These are phyloP conservation scores for Boletus barrowsii DNA, from an alignment of 768 basidiomycete species.

Conservation along the genomic window DNA sequence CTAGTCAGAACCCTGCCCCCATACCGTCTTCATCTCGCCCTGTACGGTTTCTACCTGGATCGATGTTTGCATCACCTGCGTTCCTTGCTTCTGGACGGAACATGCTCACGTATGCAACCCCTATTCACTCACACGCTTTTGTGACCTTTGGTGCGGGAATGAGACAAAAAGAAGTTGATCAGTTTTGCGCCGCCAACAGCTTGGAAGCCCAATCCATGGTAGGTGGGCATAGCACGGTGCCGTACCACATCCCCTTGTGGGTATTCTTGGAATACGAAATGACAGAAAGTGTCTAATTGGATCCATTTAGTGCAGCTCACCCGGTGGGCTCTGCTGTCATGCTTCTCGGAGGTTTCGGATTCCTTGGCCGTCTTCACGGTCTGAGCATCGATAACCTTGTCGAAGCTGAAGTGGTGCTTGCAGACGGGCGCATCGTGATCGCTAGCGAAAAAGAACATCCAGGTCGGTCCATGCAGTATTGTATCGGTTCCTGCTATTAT, in stretches of 20 bases:
- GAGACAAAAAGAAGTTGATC: slow-evolving; percentile 81
- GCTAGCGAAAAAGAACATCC: slow-evolving; percentile 70
- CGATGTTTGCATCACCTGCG: slow-evolving; percentile 34
- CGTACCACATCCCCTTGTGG: slow-evolving; percentile 81
- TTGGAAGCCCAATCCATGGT: slow-evolving; percentile 55
- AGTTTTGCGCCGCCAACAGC: slow-evolving; percentile 65
- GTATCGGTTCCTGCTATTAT: neutral
- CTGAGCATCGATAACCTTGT: slow-evolving; percentile 88
- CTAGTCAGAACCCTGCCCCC: slow-evolving; percentile 26
- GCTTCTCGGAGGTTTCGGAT: slow-evolving; percentile 87
- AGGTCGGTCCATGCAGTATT: slow-evolving; percentile 39
- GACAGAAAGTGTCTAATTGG: slow-evolving; percentile 5
- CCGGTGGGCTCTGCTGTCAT: slow-evolving; percentile 78
- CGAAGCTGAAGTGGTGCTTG: slow-evolving; percentile 88
- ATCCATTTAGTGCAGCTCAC: slow-evolving; percentile 60
- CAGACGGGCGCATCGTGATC: slow-evolving; percentile 82
- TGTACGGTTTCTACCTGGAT: slow-evolving; percentile 24
- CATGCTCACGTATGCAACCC: slow-evolving; percentile 49
- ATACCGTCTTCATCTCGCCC: slow-evolving; percentile 24
- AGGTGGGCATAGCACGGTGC: slow-evolving; percentile 53
- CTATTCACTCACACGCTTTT: slow-evolving; percentile 69
- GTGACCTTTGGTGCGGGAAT: slow-evolving; percentile 87
- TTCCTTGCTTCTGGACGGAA: slow-evolving; percentile 36
- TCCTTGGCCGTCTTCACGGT: slow-evolving; percentile 79
- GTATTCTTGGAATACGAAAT: slow-evolving; percentile 24